Conservation (phyloP, 805 yeast species). For the Metschnikowia proteae region DNA sequence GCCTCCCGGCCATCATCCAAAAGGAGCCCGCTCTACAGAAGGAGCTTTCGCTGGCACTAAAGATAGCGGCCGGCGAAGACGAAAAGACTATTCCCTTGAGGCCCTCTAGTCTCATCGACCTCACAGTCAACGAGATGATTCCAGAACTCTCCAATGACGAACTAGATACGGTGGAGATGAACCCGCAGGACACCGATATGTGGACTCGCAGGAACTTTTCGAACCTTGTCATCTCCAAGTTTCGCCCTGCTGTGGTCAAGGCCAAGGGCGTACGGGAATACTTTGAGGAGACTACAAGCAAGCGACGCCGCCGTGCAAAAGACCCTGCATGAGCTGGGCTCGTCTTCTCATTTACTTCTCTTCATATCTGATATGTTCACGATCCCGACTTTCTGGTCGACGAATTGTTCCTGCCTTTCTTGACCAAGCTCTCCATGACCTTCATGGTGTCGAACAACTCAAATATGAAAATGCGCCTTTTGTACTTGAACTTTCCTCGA, state of each 20-base stretch:
- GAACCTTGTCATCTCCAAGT: slow-evolving; percentile 31
- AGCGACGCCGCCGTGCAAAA: slow-evolving; percentile 4
- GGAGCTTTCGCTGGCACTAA: slow-evolving; percentile 17
- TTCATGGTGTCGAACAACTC: slow-evolving; percentile 51
- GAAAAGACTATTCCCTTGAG: slow-evolving; percentile 12
- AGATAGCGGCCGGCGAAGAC: slow-evolving; percentile 11
- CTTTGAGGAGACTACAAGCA: slow-evolving; percentile 8
- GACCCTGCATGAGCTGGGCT: slow-evolving; percentile 1
- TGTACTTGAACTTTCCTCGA: slow-evolving; percentile 58
- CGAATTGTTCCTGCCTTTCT: slow-evolving; percentile 37
- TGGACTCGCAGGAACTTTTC: slow-evolving; percentile 38
- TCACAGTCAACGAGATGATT: slow-evolving; percentile 32
- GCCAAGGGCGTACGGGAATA: slow-evolving; percentile 22
- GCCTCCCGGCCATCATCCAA: slow-evolving; percentile 23
- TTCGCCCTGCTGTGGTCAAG: slow-evolving; percentile 29
- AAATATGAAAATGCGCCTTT: slow-evolving; percentile 60
- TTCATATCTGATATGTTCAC: background rate
- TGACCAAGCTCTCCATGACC: slow-evolving; percentile 50
- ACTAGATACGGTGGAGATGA: slow-evolving; percentile 29
- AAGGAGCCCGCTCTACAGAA: slow-evolving; percentile 22
- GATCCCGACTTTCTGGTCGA: slow-evolving; percentile 3
- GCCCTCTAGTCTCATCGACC: slow-evolving; percentile 22
- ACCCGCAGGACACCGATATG: slow-evolving; percentile 37
- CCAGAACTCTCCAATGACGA: slow-evolving; percentile 40
- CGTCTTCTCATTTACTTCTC: background rate